These are phyloP conservation scores for Clonostachys sp. DNA, from an alignment of 2,329 filamentous ascomycete species.

Conservation along the genomic window DNA sequence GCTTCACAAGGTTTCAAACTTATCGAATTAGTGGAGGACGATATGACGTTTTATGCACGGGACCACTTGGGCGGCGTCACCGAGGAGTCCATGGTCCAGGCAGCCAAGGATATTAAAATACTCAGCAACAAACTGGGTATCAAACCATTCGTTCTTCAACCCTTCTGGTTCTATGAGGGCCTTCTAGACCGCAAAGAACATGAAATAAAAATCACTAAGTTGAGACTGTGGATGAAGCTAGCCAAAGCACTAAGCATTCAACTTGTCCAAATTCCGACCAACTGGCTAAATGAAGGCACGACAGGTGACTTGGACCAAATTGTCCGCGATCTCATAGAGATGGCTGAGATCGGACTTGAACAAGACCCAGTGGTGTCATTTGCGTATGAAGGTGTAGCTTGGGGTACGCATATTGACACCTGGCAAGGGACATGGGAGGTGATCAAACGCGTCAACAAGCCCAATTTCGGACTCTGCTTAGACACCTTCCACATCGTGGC, in stretches of 20 bases:
- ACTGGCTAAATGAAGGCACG: constrained; percentile 45
- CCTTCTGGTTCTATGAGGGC: constrained; percentile 76
- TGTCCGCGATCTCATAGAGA: constrained; percentile 54
- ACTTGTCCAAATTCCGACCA: constrained; percentile 70
- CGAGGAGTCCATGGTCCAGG: constrained; percentile 27
- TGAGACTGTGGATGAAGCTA: constrained; percentile 66
- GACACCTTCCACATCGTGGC: constrained; percentile 78
- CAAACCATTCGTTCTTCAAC: constrained; percentile 64
- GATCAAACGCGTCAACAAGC: constrained; percentile 57
- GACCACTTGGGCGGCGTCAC: constrained; percentile 32
- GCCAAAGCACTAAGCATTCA: constrained; percentile 62
- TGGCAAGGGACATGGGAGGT: constrained; percentile 73
- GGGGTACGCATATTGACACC: constrained; percentile 64
- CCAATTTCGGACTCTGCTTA: constrained; percentile 73
- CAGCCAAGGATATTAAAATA: constrained; percentile 35
- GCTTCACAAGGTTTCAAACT: constrained; percentile 59
- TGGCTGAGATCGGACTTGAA: constrained; percentile 62
- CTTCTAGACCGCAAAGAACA: constrained; percentile 59
- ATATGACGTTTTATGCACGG: constrained; percentile 57
- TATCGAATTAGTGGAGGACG: constrained; percentile 76
- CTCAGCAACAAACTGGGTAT: constrained; percentile 54
- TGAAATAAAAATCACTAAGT: constrained; percentile 50
- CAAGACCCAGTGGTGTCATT: constrained; percentile 57
- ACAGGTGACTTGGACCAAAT: constrained; percentile 48
- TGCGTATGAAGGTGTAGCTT: constrained; percentile 70